Evolutionary conservation across 148 eudicot genomes (phyloP).

Genomic region (Rhododendron molle): DNA sequence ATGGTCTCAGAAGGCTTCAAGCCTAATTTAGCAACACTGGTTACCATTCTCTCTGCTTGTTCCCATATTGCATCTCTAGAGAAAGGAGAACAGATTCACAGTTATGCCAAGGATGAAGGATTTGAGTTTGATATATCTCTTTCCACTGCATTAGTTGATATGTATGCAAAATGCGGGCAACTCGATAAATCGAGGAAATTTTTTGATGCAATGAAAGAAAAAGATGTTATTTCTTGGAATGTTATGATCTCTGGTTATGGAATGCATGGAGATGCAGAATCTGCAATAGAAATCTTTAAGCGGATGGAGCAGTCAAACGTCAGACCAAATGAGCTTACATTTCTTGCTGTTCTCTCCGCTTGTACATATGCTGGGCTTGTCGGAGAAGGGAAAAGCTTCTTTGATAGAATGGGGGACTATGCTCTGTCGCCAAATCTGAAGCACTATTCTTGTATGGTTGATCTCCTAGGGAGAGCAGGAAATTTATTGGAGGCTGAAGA

Average conservation of each 20-base stretch:
- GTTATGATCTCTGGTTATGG: conserved; percentile 79
- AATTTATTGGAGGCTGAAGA: conserved; percentile 62
- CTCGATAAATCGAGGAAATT: conserved; percentile 48
- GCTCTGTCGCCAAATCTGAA: conserved; percentile 49
- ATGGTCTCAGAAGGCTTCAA: conserved; percentile 46
- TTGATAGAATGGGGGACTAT: conserved; percentile 45
- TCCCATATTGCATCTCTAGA: conserved; percentile 50
- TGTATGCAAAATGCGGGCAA: conserved; percentile 78
- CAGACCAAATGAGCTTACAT: conserved; percentile 59
- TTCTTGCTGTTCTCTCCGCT: conserved; percentile 60
- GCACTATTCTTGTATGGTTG: conserved; percentile 69
- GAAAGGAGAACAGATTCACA: conserved; percentile 45
- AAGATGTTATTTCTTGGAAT: conserved; percentile 61
- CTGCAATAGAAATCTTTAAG: conserved; percentile 45
- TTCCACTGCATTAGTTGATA: conserved; percentile 59
- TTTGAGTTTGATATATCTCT: conserved; percentile 32
- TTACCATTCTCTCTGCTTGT: conserved; percentile 56
- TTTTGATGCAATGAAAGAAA: conserved; percentile 49
- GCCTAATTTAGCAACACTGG: conserved; percentile 51
- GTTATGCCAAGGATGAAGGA: conserved; percentile 32
- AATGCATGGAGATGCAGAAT: conserved; percentile 58
- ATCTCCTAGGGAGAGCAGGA: conserved; percentile 68
- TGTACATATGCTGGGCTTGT: conserved; percentile 65
- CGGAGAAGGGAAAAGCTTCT: conserved; percentile 42
- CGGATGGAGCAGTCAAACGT: conserved; percentile 45